Evolutionary conservation across 345 rosid species (phyloP).

Genomic region (Durio zibethinus): DNA sequence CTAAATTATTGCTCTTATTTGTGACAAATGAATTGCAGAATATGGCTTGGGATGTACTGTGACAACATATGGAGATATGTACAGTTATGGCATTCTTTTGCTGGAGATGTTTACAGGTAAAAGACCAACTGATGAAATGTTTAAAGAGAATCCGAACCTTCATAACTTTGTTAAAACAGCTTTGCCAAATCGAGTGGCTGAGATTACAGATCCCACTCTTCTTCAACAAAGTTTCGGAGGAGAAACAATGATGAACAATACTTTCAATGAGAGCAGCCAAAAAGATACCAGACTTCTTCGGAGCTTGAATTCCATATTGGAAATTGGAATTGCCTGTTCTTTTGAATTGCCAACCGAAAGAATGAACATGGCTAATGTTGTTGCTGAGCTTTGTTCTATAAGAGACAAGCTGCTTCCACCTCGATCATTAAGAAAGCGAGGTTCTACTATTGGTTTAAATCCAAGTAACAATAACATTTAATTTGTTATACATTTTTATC

Average conservation of each 20-base stretch:
- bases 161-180: constrained; percentile 18
- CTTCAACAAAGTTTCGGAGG: neutral
- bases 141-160: constrained; percentile 19
- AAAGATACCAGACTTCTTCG: too few relatives aligned
- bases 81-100: constrained; percentile 31
- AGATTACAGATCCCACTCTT: constrained; percentile 15
- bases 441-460: too few relatives aligned
- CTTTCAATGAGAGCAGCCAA: too few relatives aligned
- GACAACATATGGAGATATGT: constrained; percentile 21
- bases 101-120: constrained; percentile 32
- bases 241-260: neutral
- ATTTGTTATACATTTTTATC: too few relatives aligned
- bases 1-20: neutral
- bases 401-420: too few relatives aligned
- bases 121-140: constrained; percentile 25
- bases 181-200: constrained; percentile 11
- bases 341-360: too few relatives aligned
- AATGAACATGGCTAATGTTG: too few relatives aligned
- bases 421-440: too few relatives aligned
- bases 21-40: constrained; percentile 14
- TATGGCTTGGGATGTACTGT: constrained; percentile 30
- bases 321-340: too few relatives aligned
- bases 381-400: too few relatives aligned
- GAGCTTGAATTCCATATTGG: too few relatives aligned
- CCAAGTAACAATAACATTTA: too few relatives aligned